Base-by-base conservation (phyloP, 345 rosid genomes). In the Eutrema heterophyllum region DNA sequence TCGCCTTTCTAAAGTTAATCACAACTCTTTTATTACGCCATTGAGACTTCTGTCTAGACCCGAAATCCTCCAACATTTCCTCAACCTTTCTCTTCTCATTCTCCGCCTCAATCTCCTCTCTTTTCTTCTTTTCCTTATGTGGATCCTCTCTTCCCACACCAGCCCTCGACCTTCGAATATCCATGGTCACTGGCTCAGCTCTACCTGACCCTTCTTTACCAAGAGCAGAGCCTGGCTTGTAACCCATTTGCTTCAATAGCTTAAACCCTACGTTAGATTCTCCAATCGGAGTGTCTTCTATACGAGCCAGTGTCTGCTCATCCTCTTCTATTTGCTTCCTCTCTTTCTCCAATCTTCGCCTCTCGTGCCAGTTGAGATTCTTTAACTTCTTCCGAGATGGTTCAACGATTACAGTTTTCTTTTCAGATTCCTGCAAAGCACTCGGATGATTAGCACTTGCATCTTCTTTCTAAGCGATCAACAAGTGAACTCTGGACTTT, bases 191-290 rank as follows among this genome's bases (percentile, higher is more conserved):
- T 0, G 97, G 97, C 73, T 88, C 94, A 10, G 83, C 87, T 21
- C 77, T 82, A 29, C 97, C 97, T 5, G 78, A 75, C 3, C 94
- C 94, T 67, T 88, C 86, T 80, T 87, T 95, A 45, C 96, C 96
- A 73, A 94, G 84, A 49, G 97, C 85, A 0, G 84, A 83, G n/a
- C 97, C 98, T 8, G 99, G 99, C 45, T 68, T 85, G 80, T 92
- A 92, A 75, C 99, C 98, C 98, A 95, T 95, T 72, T 84, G 92
- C 84, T 88, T 84, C 65, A 95, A 80, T 79, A 95, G 75, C 85
- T 92, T 92, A 79, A 89, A 95, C 44, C 97, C 99, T 9, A 92
- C 79, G 71, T 92, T 95, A 49, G 94, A 85, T 55, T 89, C 91
- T 2, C 93, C 89, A 56, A 94, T 91, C 1, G 97, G 93, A 41